Evolutionary conservation across 192 early-diverging fungal genomes (phyloP), one percentile per base, ranked within the genome.

Genomic region (Glomus cerebriforme): DNA sequence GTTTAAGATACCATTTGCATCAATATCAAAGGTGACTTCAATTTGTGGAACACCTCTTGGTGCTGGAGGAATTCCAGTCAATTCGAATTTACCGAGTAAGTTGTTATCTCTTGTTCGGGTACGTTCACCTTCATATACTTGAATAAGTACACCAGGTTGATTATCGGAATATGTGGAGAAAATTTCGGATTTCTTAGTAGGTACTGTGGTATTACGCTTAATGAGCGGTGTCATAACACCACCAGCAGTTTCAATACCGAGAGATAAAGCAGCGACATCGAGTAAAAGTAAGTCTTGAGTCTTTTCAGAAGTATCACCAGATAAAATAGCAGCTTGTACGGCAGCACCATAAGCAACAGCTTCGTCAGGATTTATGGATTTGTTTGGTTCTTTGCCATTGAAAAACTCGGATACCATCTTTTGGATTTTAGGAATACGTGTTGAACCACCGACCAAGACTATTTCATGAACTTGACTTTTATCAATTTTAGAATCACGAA

Each of bases 261-360:
- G 90, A 59, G 96, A 95, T 73, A 96, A 91, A 32, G 96, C 96
- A 37, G 94, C 93, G 32, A 97, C 96, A 82, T 98, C 96, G 79
- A 97, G 91, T 76, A 98, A 86, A 73, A 97, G 90, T 77, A 97
- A 85, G 77, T 96, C 95, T 83, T 93, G 92, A 75, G 95, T 96
- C 93, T 97, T 97, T 87, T 96, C 94, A 49, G 94, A 95, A 47
- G 93, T 93, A 83, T 95, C 94, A 78, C 96, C 96, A 72, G 96
- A 92, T 82, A 98, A 91, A 82, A 99, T 96, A 77, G 96, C 96
- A 75, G 96, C 97, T 88, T 99, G 96, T 82, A 99, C 96, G 78
- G 97, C 96, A 75, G 97, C 97, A 87, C 97, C 97, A 85, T 97
- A 99, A 80, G 97, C 97, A 79, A 98, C 97, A 75, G 97, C 97